Evolutionary conservation across 306 rosid genomes (phyloP), one percentile per base, ranked within the genome.

Genomic region (Pyrus betulifolia): DNA sequence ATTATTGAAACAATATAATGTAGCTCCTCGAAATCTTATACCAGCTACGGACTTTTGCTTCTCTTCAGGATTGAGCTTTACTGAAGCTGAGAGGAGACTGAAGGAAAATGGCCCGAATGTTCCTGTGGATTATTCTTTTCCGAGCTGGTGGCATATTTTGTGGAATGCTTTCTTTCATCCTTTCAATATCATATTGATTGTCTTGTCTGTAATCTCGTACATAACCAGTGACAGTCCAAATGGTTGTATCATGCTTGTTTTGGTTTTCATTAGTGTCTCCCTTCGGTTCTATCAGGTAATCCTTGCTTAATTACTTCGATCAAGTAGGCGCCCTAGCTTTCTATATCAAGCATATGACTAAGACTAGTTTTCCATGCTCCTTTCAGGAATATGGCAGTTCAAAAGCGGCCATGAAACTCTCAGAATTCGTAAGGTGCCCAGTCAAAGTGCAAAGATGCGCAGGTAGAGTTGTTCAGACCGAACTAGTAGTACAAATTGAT

Each of bases 401-500:
- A 82, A 92, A 88, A 87, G 97, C 97, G 23, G 97, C 97, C 12
- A 90, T 83, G 91, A 85, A 84, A 79, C 96, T 92, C 60, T 86
- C 96, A 33, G 93, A 90, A 77, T 86, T 87, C 59, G 82, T 92
- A 27, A 85, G 85, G 70, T 88, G 85, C 66, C 93, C 97, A 3
- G 84, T 92, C 57, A 90, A 87, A 86, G 97, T 92, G 64, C 96
- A 92, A 85, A 87, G 96, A 79, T 92, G 97, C 35, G 97, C 96
- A 2, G 97, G 97, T 27, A 89, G 97, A 83, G 78, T 90, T 63
- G 86, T 78, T 54, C 97, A 92, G 84, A 90, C 85, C 49, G 97
- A 92, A 67, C 70, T 92, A 44, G 72, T 77, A 21, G 97, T 92
- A 82, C 97, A 88, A 74, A 87, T 90, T 82, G 97, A 92, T 85